A percentile compares a stretch with the other conserved stretches of the same genome.
phyloP scores from a whole-genome alignment of 306 rosid species.

The Dryas octopetala region DNA sequence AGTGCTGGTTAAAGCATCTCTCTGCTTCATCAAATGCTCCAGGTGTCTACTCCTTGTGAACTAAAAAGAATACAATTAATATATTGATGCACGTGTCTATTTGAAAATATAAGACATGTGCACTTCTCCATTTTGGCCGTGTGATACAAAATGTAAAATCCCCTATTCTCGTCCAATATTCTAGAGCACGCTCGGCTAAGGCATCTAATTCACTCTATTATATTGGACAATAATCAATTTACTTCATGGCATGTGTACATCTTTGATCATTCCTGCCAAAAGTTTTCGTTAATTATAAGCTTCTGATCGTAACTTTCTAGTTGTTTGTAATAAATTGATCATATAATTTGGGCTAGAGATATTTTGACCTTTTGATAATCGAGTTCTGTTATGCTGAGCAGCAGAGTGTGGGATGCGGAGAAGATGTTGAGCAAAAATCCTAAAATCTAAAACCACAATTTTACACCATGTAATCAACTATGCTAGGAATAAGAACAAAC shows the following conservation, averaged over 20 bases:
- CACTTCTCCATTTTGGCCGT: background rate
- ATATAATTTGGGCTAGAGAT: no score
- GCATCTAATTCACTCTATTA: background rate
- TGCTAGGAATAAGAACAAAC: no score
- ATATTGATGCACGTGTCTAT: background rate
- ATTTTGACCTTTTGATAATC: no score
- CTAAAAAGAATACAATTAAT: background rate
- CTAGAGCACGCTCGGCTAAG: background rate
- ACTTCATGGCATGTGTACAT: background rate
- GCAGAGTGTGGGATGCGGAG: no score
- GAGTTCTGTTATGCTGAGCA: no score
- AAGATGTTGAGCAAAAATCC: no score
- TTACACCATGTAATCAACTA: no score
- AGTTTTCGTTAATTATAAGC: background rate
- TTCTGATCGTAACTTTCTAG: no score
- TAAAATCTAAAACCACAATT: no score
- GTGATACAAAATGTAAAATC: background rate
- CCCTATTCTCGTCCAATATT: background rate
- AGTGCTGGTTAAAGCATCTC: no score
- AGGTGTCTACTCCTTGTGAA: background rate
- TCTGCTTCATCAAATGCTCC: background rate
- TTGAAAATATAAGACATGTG: background rate
- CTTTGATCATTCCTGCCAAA: background rate
- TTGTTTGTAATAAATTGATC: no score
- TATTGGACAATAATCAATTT: background rate